Percentiles rank a stretch among this genome's conserved stretches.
Conservation (phyloP, 441 rosid genomes). For the Rhodomyrtus psidioides region DNA sequence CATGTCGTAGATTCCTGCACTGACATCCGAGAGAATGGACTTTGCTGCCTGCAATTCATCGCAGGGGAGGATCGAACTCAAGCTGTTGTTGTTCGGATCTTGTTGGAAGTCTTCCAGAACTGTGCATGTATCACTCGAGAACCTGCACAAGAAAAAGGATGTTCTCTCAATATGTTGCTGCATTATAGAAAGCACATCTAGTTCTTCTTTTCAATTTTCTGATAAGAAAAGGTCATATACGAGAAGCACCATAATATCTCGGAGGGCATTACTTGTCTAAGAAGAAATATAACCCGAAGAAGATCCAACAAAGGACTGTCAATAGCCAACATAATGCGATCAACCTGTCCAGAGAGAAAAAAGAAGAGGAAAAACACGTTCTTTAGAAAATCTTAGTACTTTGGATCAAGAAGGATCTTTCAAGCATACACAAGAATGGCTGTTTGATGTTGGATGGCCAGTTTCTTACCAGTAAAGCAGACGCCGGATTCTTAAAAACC, state of each 20-base stretch:
- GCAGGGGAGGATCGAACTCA: slow-evolving; percentile 62
- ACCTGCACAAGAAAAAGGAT: slow-evolving; percentile 21
- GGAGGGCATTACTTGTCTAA: slow-evolving; percentile 34
- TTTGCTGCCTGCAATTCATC: slow-evolving; percentile 38
- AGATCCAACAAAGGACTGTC: slow-evolving; percentile 52
- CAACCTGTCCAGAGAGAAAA: slow-evolving; percentile 27
- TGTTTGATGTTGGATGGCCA: neutral
- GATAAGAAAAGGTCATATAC: neutral
- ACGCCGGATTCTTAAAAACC: slow-evolving; percentile 27
- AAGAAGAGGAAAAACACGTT: neutral
- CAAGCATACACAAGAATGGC: neutral
- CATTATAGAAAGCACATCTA: neutral
- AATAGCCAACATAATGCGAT: slow-evolving; percentile 51
- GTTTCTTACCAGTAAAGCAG: slow-evolving; percentile 28
- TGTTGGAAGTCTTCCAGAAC: slow-evolving; percentile 48
- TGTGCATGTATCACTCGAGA: slow-evolving; percentile 45
- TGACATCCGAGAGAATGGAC: slow-evolving; percentile 30
- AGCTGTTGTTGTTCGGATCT: slow-evolving; percentile 49
- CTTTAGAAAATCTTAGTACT: neutral
- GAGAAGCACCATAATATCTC: neutral
- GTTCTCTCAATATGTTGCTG: neutral
- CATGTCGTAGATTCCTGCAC: slow-evolving; percentile 38
- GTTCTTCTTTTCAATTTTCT: neutral
- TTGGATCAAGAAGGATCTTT: neutral
- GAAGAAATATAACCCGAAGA: slow-evolving; percentile 58